Base-by-base conservation (phyloP, 2,329 filamentous ascomycete species). In the Bimuria novae-zelandiae region DNA sequence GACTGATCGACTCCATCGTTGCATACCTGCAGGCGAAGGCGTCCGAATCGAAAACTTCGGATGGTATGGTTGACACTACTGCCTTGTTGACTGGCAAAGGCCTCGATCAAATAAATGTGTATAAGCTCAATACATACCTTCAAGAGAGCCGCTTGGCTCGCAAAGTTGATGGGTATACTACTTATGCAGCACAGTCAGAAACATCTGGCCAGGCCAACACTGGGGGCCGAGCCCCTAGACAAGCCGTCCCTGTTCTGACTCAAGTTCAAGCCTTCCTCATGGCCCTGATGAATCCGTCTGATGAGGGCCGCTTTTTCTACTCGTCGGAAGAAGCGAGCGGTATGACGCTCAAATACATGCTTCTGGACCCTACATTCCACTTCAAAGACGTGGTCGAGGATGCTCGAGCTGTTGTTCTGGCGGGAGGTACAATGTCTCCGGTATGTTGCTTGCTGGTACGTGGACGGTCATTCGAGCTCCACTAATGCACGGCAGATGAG, bases 371-470 rank as follows among this genome's bases (percentile, higher is more conserved):
- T 0, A 92, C 92, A 0, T 87, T 93, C 64, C 90, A 95, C 61
- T 97, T 99, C 73, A 88, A 88, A 7, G 89, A 92, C 10, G 89
- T 97, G 46, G 90, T 93, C 1, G 86, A 90, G 25, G 86, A 89
- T 56, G 91, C 94, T 0, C 83, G 92, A 52, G 90, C 93, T 1
- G 89, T 99, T 3, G 88, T 99, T 36, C 79, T 99, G 3, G 94
- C 92, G 0, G 94, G 94, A 52, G 94, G 94, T 19, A 99, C 94
- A 22, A 97, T 99, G 94, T 96, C 94, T 2, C 94, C 94, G 0
- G 81, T 83, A 70, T 66, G 75, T 66, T 4, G 27, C n/a, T n/a
- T 25, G 16, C 5, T 43, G 17, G 11, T 12, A 10, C n/a, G 8
- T 12, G 10, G 33, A 14, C 4, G 25, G 3, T 2, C 16, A 7